A percentile compares a stretch with the other conserved stretches of the same genome.
These are phyloP conservation scores for Penicillium canescens DNA, from an alignment of 495 filamentous ascomycete genomes.

Conservation along the genomic window DNA sequence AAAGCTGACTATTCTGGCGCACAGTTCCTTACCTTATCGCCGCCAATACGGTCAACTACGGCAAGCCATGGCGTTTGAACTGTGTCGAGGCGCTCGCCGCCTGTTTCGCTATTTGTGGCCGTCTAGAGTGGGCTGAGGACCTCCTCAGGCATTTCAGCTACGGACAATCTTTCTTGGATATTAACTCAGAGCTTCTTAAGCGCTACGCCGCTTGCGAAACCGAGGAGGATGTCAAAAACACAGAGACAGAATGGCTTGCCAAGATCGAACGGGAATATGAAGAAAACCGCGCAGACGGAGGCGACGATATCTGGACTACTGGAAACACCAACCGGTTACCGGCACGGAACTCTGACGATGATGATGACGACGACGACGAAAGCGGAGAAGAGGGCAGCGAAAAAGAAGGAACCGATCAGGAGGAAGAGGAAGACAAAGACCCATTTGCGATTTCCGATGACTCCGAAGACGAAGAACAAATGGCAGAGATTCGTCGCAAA, in stretches of 20 bases:
- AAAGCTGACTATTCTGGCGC: constrained; percentile 1
- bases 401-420: constrained; percentile 48
- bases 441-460: constrained; percentile 75
- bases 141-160: constrained; percentile 85
- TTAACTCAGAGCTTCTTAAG: constrained; percentile 80
- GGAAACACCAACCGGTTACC: constrained; percentile 78
- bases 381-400: constrained; percentile 52
- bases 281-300: constrained; percentile 64
- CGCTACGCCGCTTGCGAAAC: constrained; percentile 80
- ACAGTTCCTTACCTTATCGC: constrained; percentile 89
- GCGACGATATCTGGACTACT: constrained; percentile 74
- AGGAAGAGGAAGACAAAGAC: constrained; percentile 56
- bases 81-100: constrained; percentile 95
- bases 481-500: constrained; percentile 84
- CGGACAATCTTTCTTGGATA: constrained; percentile 81
- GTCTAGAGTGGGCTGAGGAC: constrained; percentile 83
- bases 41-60: constrained; percentile 97
- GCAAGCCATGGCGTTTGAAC: constrained; percentile 89
- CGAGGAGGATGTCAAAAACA: constrained; percentile 85
- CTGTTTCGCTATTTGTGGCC: constrained; percentile 88
- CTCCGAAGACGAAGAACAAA: constrained; percentile 81
- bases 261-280: constrained; percentile 88
- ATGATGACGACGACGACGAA: constrained; percentile 52
- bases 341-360: constrained; percentile 49
- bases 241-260: constrained; percentile 82